Evolutionary conservation across 352 stramenopile species (phyloP), one percentile per base, ranked within the genome.

Genomic region (Poterioochromonas sp.): DNA sequence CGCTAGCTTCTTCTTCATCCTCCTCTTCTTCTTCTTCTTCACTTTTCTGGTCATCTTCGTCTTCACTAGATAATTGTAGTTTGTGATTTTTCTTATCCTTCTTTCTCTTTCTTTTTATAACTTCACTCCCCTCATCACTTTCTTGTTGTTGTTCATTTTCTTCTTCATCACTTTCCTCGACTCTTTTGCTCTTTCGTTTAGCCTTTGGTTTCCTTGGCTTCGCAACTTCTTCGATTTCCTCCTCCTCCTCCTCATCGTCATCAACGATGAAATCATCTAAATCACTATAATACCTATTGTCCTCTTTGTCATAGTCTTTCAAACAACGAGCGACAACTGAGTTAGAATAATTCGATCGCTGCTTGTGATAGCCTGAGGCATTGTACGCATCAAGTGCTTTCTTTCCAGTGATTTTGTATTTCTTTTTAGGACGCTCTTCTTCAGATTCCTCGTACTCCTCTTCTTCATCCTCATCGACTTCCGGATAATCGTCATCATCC

Each of bases 181-280:
- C 26, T 39, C 12, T 22, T 15, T 39, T 22, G n/a, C 11, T 65
- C n/a, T 65, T 65, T 39, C 54, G 54, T 35, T 65, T 32, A 65
- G 3, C 26, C 8, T 32, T 65, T 22, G 54, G 26, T 65, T 65
- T 65, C 3, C n/a, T 65, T 65, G 29, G 5, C 58, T 32, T 12
- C 58, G 58, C 34, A 32, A 37, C 58, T 68, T 53, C 44, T 18
- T 68, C 58, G 58, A 26, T 26, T 26, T 40, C 58, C 26, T 68
- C 58, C 41, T 71, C 62, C 41, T 43, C 32, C 26, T 71, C 62
- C 15, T 71, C 62, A 5, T 71, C 62, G 12, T 29, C 32, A 29
- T 43, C 34, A 44, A 71, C 62, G 32, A 71, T 71, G 26, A 71
- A 71, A 44, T 47, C 62, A 47, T 71, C 62, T 8, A 71, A 43